phyloP scores from a whole-genome alignment of 495 filamentous ascomycete genomes.

The Neurospora sp. region DNA sequence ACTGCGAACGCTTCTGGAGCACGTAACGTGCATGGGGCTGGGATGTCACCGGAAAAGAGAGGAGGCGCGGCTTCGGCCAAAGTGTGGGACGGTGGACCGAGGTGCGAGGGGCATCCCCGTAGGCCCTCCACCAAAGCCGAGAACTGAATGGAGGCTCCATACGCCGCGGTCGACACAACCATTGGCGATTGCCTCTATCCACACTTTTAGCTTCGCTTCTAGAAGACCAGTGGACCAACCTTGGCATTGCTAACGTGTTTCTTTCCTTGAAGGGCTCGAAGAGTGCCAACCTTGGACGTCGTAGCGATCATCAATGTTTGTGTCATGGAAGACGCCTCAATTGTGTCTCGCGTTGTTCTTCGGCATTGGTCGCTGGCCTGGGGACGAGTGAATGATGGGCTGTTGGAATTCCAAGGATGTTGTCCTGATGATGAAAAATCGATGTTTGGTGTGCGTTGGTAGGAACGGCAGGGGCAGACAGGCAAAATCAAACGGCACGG shows the following conservation, averaged over 20 bases:
- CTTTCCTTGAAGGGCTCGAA: neutral
- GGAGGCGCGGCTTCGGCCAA: neutral
- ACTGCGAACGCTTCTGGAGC: neutral
- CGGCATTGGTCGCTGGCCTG: neutral
- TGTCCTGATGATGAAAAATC: neutral
- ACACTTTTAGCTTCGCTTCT: neutral
- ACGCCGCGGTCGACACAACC: neutral
- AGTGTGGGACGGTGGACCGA: neutral
- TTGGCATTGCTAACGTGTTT: neutral
- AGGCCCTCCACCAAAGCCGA: neutral
- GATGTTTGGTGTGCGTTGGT: neutral
- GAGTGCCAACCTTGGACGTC: neutral
- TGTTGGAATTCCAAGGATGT: neutral
- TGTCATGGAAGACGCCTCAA: neutral
- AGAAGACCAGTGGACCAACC: neutral
- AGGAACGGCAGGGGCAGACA: neutral
- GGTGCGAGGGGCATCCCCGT: neutral
- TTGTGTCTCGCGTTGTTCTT: neutral
- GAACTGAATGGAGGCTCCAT: neutral
- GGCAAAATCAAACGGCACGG: neutral
- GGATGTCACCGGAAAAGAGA: neutral
- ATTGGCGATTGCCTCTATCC: neutral
- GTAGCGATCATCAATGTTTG: neutral
- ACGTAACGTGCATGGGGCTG: neutral
- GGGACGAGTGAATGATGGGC: neutral